Base-by-base conservation (phyloP, 352 stramenopile genomes). In the Globisporangium cystogenes region DNA sequence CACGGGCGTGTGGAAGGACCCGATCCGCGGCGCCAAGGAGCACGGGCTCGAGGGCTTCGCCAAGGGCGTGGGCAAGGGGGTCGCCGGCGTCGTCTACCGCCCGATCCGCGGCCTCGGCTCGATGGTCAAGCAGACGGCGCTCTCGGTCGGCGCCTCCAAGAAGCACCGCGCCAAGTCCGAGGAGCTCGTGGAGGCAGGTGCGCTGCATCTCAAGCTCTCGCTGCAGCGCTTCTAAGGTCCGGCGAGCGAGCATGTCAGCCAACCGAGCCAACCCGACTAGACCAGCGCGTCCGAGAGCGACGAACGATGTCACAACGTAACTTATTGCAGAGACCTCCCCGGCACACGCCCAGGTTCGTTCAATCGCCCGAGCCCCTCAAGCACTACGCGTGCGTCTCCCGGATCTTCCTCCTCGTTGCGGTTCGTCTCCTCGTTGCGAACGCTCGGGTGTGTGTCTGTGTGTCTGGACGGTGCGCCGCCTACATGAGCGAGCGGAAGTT, bases 51-150 rank as follows among this genome's bases (percentile, higher is more conserved):
- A 81, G 21, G 82, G 79, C 4, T 89, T 92, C 33, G 82, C 82
- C 18, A 89, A 88, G 52, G 82, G 79, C 29, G 67, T 92, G 2
- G 76, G 79, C 12, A 78, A 61, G 10, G 82, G 82, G n/a, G 68
- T 92, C 24, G 78, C 68, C 3, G 81, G 81, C 27, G 75, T 86
- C 15, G 70, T 92, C 24, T 87, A 86, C 39, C 74, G 72, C 6
- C 81, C 81, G 10, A 87, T 90, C 48, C 76, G 85, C 47, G 81
- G 81, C 5, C 61, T 92, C 37, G 79, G 79, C 15, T 74, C 67
- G 1, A 92, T 90, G 79, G 75, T 87, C 37, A 90, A 87, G 45
- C 74, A 92, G 60, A 89, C 79, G 0, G 82, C 73, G 7, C 59
- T 83, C 11, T 86, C 75, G 4, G 76, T 89, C 8, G 78, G 81